Conservation (phyloP, 345 rosid species). For the Heritiera littoralis region DNA sequence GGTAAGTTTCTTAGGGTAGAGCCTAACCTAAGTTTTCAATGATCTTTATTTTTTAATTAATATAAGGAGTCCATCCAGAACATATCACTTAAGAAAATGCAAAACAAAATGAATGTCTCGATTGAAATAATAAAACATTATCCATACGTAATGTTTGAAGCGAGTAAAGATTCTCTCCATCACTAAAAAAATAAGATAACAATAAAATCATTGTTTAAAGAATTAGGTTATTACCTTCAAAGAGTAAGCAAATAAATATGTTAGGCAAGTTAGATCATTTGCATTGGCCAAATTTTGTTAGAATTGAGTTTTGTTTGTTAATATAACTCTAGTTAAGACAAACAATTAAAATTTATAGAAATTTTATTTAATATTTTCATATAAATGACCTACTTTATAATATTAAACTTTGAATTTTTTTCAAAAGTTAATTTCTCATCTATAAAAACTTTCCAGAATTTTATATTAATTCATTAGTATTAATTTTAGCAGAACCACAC, state of each 20-base stretch:
- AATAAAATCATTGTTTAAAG: not conserved
- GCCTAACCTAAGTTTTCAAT: not conserved
- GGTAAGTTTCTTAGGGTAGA: not conserved
- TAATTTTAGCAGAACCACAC: no score
- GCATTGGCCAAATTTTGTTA: not conserved
- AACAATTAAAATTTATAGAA: no score
- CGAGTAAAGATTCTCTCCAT: no score
- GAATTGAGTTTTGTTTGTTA: not conserved
- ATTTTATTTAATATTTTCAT: no score
- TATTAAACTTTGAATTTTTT: no score
- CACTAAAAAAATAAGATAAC: not conserved
- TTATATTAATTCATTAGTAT: no score
- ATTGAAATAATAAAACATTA: not conserved
- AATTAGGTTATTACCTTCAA: not conserved
- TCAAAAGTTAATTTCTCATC: no score
- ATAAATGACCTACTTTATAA: no score
- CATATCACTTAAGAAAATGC: not conserved
- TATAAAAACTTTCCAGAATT: no score
- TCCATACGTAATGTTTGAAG: not conserved
- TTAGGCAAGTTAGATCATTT: not conserved
- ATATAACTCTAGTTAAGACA: no score
- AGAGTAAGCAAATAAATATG: not conserved
- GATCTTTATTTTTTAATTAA: not conserved
- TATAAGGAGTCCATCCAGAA: not conserved
- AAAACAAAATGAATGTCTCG: not conserved